A percentile compares a stretch with the other conserved stretches of the same genome.
phyloP scores from a whole-genome alignment of 208 protist species.

The Zelonia costaricensis region DNA sequence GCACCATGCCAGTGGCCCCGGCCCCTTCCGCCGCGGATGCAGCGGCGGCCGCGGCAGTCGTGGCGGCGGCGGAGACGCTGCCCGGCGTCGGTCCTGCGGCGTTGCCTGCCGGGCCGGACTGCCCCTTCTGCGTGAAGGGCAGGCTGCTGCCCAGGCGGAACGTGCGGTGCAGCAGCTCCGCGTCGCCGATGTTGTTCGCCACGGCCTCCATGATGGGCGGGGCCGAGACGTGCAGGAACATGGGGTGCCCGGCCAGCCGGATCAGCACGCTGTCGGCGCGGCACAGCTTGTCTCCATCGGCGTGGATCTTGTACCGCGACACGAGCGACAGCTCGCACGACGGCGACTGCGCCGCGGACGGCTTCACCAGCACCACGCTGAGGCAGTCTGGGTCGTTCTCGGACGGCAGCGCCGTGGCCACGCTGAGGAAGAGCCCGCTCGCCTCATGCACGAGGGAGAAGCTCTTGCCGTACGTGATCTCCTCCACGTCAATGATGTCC shows the following conservation, averaged over 20 bases:
- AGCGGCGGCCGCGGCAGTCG: no score
- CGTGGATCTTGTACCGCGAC: conserved; percentile 78
- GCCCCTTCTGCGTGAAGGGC: conserved; percentile 3
- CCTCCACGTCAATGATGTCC: conserved; percentile 32
- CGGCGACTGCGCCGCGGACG: conserved; percentile 32
- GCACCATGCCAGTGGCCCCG: background rate
- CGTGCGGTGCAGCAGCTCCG: conserved; percentile 36
- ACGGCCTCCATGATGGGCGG: conserved; percentile 25
- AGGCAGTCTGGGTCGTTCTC: conserved; percentile 68
- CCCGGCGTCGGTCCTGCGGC: no score
- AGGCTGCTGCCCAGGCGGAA: conserved; percentile 41
- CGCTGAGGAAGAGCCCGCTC: conserved; percentile 60
- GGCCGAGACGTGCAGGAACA: conserved; percentile 70
- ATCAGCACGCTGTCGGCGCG: conserved; percentile 65
- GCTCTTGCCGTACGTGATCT: conserved; percentile 66
- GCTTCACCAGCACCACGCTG: conserved; percentile 52
- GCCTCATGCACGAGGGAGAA: conserved; percentile 66
- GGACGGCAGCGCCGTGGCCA: conserved; percentile 54
- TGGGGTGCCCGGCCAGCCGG: conserved; percentile 38
- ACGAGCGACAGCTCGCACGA: conserved; percentile 67
- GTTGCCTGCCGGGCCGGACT: no score
- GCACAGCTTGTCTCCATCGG: conserved; percentile 68
- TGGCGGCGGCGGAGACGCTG: no score
- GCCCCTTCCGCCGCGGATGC: conserved; percentile 2
- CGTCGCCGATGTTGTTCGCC: conserved; percentile 18